Base-by-base conservation (phyloP, 2,329 filamentous ascomycete genomes). In the Paecilomyces formosus region DNA sequence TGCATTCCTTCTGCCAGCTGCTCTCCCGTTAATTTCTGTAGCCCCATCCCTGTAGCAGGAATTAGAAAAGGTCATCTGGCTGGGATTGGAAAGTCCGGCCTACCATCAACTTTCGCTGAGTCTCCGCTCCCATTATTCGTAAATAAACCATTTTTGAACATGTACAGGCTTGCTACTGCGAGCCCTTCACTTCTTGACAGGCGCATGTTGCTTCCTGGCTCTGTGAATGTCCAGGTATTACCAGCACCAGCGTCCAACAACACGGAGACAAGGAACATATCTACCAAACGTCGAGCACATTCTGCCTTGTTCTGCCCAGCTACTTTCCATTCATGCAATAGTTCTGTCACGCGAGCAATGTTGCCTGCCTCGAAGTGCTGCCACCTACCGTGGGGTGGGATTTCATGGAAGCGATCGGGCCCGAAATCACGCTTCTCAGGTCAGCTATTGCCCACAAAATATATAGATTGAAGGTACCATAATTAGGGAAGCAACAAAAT, bases 281-380 rank as follows among this genome's bases (percentile, higher is more conserved):
- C 85, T 52, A 85, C 77, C 18, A 86, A 69, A 0, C 82, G 77
- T 2, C 83, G 79, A 0, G 80, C 79, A 3, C 77, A 67, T 60
- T 84, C 82, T 0, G 70, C 61, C 1, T 74, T 71, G 55, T 83
- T 79, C 45, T 69, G 67, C 1, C 70, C 70, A 0, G 74, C 70
- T 2, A 64, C 66, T 2, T 78, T 70, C 82, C 82, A 83, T 51
- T 74, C 66, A 24, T 75, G 65, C 2, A 81, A 69, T 2, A 84
- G 66, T 6, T 73, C 66, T 6, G 74, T 70, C 7, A 85, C 70
- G 33, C 84, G 81, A 45, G 78, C 72, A 28, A 81, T 71, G 13
- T 76, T 77, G 9, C 83, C 83, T 45, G 85, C 79, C 13, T 85
- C 80, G 62, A 86, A 86, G 70, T 87, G 84, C 66, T 86, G 84